Conservation (phyloP, 495 filamentous ascomycete species). For the Staphylotrichum longicolle region DNA sequence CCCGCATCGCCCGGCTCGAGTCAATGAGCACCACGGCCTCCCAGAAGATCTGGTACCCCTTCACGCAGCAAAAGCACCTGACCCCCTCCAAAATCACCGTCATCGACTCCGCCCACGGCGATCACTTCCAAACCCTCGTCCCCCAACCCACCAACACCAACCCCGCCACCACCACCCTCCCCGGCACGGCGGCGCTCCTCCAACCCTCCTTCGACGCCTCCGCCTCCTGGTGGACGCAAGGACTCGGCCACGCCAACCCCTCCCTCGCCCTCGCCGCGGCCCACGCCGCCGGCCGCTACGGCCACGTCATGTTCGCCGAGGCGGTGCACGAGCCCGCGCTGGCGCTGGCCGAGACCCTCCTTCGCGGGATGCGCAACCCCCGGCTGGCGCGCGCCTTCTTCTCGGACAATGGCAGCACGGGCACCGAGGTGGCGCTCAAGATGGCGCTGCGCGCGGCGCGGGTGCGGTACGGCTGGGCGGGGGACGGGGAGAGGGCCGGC, state of each 20-base stretch:
- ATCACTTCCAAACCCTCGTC: constrained; percentile 64
- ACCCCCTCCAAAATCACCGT: constrained; percentile 57
- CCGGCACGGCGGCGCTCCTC: constrained; percentile 36
- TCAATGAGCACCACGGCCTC: constrained; percentile 58
- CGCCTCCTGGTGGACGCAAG: constrained; percentile 85
- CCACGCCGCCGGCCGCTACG: constrained; percentile 77
- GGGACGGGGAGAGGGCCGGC: constrained; percentile 49
- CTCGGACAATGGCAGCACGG: constrained; percentile 77
- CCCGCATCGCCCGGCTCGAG: constrained; percentile 54
- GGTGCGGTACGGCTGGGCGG: constrained; percentile 59
- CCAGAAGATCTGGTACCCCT: constrained; percentile 72
- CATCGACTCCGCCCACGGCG: constrained; percentile 73
- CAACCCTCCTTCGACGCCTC: constrained; percentile 71
- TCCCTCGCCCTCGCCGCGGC: constrained; percentile 65
- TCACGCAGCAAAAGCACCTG: constrained; percentile 71
- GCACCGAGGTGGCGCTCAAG: constrained; percentile 75
- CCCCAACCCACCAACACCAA: neutral
- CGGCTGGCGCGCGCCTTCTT: constrained; percentile 68
- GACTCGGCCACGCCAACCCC: constrained; percentile 71
- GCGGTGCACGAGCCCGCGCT: constrained; percentile 71
- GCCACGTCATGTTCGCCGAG: constrained; percentile 79
- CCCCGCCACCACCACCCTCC: constrained; percentile 2
- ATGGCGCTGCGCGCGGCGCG: constrained; percentile 69
- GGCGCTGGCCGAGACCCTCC: constrained; percentile 57
- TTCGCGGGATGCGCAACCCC: constrained; percentile 55